phyloP scores from a whole-genome alignment of 73 alveolate genomes.

The Stentor coeruleus region DNA sequence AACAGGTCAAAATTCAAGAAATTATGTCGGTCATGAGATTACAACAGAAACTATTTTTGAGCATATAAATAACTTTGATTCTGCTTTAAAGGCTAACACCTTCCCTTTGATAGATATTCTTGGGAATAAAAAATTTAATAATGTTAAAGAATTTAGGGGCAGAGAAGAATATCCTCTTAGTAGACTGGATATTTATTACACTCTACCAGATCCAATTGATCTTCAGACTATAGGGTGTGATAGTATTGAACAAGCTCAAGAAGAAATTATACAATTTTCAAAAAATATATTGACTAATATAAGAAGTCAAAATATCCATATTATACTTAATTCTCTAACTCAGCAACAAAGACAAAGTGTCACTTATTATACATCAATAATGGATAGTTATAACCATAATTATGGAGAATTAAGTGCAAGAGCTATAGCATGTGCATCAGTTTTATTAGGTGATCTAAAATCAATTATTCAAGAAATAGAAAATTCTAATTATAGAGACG shows the following conservation, averaged over 20 bases:
- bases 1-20: background rate
- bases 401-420: background rate
- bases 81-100: background rate
- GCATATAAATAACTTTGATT: background rate
- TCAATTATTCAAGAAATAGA: background rate
- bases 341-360: background rate
- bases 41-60: background rate
- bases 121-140: background rate
- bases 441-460: background rate
- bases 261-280: background rate
- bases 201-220: background rate
- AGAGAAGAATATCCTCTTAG: conserved; percentile 14
- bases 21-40: background rate
- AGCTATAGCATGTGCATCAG: conserved; percentile 4
- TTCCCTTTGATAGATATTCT: conserved; percentile 8
- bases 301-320: background rate
- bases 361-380: conserved; percentile 1
- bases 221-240: background rate
- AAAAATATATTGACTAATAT: background rate
- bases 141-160: background rate
- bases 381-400: conserved; percentile 22
- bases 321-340: background rate
- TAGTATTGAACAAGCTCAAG: background rate
- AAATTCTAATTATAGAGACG: background rate
- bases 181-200: background rate